Evolutionary conservation across 306 rosid genomes (phyloP), one percentile per base, ranked within the genome.

Genomic region (Oemleria cerasiformis): DNA sequence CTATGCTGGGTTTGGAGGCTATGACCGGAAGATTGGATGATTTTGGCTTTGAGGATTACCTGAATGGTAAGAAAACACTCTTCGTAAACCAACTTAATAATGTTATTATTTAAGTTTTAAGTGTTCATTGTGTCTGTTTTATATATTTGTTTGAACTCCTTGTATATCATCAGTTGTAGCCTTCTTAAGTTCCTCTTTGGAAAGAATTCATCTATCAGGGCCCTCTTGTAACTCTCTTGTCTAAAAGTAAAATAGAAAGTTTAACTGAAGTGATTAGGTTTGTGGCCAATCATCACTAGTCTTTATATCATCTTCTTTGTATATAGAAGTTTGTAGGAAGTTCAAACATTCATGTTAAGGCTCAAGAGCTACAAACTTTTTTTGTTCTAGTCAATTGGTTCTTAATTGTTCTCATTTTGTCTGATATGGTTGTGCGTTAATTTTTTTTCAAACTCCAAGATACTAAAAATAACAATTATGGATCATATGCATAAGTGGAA

Each of bases 11-110:
- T 67, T 86, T 92, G 75, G 97, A 92, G 79, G 83, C 91, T 62
- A 30, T 87, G 45, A 87, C 90, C 0, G 97, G 97, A 81, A 80
- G 74, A 62, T 78, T 92, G 70, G 88, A 85, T 73, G 81, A 81
- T 79, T 87, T 92, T 63, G 88, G 91, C 73, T 86, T 87, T 73
- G 96, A 84, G 75, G 97, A 92, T 78, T 92, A 81, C 78, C 85
- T 92, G 30, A 92, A 87, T 70, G 97, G 97, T 90, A 80, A 87
- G 61, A 38, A 65, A 68, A 44, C 25, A 59, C 68, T 68, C 70
- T 61, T 16, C 53, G 51, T 63, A 8, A 20, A 51, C 66, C 44
- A 17, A 49, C 25, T 2, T 54, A 5, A 11, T 57, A 53, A 23
- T 53, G 19, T 15, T 59, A 11, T 5, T 45, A 20, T n/a, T 40